Conservation (phyloP, 805 yeast genomes). For the Kodamaea kakaduensis region DNA sequence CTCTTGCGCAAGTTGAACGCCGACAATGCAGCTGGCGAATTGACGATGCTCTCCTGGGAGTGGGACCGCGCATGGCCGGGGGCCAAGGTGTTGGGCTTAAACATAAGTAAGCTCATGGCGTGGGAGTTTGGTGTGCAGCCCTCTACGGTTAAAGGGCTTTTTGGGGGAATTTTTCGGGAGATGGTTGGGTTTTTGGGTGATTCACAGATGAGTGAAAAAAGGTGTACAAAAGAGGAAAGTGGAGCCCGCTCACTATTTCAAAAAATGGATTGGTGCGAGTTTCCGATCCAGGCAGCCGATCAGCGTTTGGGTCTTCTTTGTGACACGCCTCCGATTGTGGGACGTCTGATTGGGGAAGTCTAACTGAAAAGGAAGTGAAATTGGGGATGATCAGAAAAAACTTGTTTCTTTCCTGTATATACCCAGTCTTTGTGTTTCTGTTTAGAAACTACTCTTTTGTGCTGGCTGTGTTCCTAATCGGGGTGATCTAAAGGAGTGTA, state of each 20-base stretch:
- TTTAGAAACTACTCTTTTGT: constrained; percentile 5
- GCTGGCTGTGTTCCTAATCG: constrained; percentile 10
- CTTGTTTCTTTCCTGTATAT: constrained; percentile 2
- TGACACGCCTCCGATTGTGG: too few species aligned
- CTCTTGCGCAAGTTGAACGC: constrained; percentile 21
- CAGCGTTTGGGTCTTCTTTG: too few species aligned
- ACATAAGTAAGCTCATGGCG: constrained; percentile 9
- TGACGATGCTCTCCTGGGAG: constrained; percentile 22
- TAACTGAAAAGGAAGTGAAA: constrained; percentile 4
- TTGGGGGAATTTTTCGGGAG: constrained; percentile 8
- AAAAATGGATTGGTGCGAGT: too few species aligned
- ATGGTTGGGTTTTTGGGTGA: too few species aligned
- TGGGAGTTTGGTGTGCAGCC: neutral
- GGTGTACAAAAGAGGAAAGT: too few species aligned
- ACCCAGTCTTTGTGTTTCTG: constrained; percentile 5
- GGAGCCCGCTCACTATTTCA: too few species aligned
- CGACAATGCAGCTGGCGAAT: constrained; percentile 8
- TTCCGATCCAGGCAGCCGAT: too few species aligned
- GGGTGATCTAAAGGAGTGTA: too few species aligned
- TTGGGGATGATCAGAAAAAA: constrained; percentile 8
- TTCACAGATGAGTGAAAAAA: too few species aligned
- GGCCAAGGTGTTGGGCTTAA: constrained; percentile 25
- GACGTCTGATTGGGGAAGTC: too few species aligned
- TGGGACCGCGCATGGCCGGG: constrained; percentile 31
- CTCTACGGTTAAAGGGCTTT: constrained; percentile 3